Evolutionary conservation across 345 rosid genomes (phyloP), one percentile per base, ranked within the genome.

Genomic region (Odontarrhena argentea): DNA sequence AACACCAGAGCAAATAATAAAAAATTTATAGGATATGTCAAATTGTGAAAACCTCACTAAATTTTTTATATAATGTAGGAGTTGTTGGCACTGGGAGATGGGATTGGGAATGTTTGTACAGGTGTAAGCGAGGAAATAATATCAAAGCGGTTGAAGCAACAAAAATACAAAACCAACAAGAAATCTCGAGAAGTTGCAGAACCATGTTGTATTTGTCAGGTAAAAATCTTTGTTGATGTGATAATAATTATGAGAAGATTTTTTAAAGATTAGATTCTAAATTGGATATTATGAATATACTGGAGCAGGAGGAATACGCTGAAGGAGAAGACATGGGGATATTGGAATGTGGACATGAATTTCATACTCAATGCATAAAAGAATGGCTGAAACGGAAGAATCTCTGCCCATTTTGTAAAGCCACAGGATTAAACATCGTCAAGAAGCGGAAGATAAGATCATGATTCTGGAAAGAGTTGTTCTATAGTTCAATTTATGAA

Each of bases 161-260:
- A 74, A 36, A 86, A 78, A 55, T 82, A 52, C 63, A 62, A 71
- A 13, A 8, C n/a, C 24, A 65, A 59, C 22, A 9, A 30, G 14
- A 68, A 63, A 13, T 44, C 75, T 35, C 75, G 78, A 57, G 74
- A 65, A 69, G 96, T 87, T 62, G 60, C 70, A 7, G 97, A 94
- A 63, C 93, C 99, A 8, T 88, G 99, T 69, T 91, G 95, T 74
- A 15, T 94, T 53, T 94, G 97, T 73, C 96, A 85, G 89, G 99
- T 88, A 84, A 38, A 5, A 18, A 34, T n/a, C 22, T 1, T 6
- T 18, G 45, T 40, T 42, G 55, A 4, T 37, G 11, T 9, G 5
- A 32, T 52, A 12, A 35, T 55, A 10, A 9, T 24, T 14, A 15
- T n/a, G 32, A 28, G 32, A 45, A 5, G 43, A 9, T 40, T 9